Conservation (phyloP, 2,329 filamentous ascomycete species). For the Purpureocillium takamizusanense region DNA sequence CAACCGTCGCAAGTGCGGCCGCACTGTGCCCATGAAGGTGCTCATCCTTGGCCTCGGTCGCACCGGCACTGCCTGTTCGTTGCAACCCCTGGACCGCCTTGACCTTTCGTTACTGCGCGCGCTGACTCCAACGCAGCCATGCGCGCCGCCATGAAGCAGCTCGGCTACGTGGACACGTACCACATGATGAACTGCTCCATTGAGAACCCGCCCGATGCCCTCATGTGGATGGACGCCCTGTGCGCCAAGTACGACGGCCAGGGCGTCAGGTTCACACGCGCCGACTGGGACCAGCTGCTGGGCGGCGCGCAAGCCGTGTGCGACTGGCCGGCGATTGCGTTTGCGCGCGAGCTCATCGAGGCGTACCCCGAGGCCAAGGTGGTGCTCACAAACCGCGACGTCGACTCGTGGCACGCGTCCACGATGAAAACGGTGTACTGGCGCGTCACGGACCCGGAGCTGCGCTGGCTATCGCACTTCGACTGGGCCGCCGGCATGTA, state of each 20-base stretch:
- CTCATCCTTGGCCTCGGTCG: conserved; percentile 60
- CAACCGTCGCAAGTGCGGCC: conserved; percentile 54
- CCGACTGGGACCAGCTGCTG: conserved; percentile 61
- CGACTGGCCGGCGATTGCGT: conserved; percentile 60
- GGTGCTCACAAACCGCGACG: conserved; percentile 56
- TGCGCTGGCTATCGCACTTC: conserved; percentile 22
- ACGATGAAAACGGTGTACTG: conserved; percentile 61
- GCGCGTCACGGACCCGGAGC: conserved; percentile 56
- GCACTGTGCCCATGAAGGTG: conserved; percentile 63
- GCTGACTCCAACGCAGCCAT: conserved; percentile 36
- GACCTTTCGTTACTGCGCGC: too few relatives aligned
- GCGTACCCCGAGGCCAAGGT: conserved; percentile 67
- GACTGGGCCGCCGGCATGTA: conserved; percentile 61
- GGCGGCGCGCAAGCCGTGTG: conserved; percentile 59
- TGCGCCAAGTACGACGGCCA: conserved; percentile 35
- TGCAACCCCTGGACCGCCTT: too few relatives aligned
- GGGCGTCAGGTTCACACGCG: conserved; percentile 42
- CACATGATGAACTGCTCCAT: conserved; percentile 65
- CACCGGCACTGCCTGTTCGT: conserved; percentile 61
- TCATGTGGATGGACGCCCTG: conserved; percentile 64
- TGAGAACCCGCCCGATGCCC: conserved; percentile 48
- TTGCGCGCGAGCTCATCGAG: conserved; percentile 60
- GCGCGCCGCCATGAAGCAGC: conserved; percentile 53
- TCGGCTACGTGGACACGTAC: conserved; percentile 62
- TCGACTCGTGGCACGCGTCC: conserved; percentile 53